Percentiles rank a stretch among this genome's conserved stretches.
Conservation (phyloP, 2,329 filamentous ascomycete genomes). For the Paecilomyces formosus region DNA sequence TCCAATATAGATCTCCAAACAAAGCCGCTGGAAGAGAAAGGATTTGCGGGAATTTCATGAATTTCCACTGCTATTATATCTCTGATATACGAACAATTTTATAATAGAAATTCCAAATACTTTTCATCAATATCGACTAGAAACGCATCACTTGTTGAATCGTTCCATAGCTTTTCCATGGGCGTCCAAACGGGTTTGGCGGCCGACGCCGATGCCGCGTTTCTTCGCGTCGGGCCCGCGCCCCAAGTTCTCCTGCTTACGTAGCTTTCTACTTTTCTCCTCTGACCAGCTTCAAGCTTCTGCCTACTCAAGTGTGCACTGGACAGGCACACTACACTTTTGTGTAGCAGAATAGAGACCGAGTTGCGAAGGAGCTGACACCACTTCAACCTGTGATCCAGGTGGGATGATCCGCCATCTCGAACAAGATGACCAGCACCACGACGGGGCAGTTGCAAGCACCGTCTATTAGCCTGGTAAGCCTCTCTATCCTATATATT, state of each 20-base stretch:
- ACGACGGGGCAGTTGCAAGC: constrained; percentile 16
- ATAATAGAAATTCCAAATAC: not conserved
- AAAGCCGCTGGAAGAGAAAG: constrained; percentile 5
- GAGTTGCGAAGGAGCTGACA: not conserved
- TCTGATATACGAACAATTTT: not conserved
- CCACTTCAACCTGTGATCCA: not conserved
- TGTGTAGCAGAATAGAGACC: not conserved
- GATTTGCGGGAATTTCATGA: constrained; percentile 9
- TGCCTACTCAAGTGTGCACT: not conserved
- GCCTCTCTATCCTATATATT: not conserved
- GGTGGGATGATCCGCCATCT: not conserved
- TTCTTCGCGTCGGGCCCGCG: too few relatives aligned
- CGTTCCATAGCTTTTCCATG: too few relatives aligned
- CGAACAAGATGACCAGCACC: not conserved
- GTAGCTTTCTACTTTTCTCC: not conserved
- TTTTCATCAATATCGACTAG: not conserved
- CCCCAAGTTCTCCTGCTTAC: not conserved
- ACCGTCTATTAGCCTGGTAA: constrained; percentile 29
- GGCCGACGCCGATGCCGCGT: too few relatives aligned
- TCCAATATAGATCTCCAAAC: constrained; percentile 22
- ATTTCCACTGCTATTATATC: not conserved
- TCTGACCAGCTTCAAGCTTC: not conserved
- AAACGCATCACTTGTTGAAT: too few relatives aligned
- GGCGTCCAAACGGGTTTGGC: too few relatives aligned
- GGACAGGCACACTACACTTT: not conserved